Evolutionary conservation across 805 yeast species (phyloP).

Genomic region (Barnettozyma salicaria): DNA sequence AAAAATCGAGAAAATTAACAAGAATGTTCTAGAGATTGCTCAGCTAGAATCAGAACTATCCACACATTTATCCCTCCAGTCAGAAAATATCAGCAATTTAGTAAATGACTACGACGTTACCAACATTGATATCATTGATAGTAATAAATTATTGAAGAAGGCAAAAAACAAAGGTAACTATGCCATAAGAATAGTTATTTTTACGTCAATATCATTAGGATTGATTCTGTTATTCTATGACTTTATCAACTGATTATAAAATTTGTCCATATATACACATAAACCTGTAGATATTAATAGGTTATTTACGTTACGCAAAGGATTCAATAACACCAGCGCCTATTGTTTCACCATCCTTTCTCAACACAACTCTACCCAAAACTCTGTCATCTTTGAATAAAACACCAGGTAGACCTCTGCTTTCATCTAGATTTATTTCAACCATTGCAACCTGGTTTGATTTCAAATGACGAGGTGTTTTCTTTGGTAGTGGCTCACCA

Average conservation of each 20-base stretch:
- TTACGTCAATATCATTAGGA: constrained; percentile 50
- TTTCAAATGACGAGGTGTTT: constrained; percentile 83
- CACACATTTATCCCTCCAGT: constrained; percentile 65
- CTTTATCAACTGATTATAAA: constrained; percentile 32
- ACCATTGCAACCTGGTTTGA: constrained; percentile 97
- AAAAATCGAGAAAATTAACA: constrained; percentile 54
- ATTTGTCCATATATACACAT: constrained; percentile 45
- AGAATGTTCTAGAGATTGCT: constrained; percentile 65
- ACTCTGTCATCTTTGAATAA: constrained; percentile 91
- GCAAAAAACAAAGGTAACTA: constrained; percentile 64
- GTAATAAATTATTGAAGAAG: constrained; percentile 61
- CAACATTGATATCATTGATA: constrained; percentile 56
- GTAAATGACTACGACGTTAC: constrained; percentile 64
- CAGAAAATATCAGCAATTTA: constrained; percentile 58
- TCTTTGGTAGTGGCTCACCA: constrained; percentile 83
- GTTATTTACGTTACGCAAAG: constrained; percentile 26
- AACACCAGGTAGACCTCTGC: constrained; percentile 88
- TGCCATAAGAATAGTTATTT: constrained; percentile 52
- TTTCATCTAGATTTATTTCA: constrained; percentile 68
- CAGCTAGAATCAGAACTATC: constrained; percentile 70
- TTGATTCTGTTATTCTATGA: constrained; percentile 51
- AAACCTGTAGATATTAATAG: constrained; percentile 56
- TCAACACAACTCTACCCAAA: constrained; percentile 95
- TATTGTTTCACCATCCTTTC: constrained; percentile 99
- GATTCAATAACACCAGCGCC: constrained; percentile 98